A percentile compares a stretch with the other conserved stretches of the same genome.
Conservation (phyloP, 2,329 filamentous ascomycete species). For the Alternaria dauci region DNA sequence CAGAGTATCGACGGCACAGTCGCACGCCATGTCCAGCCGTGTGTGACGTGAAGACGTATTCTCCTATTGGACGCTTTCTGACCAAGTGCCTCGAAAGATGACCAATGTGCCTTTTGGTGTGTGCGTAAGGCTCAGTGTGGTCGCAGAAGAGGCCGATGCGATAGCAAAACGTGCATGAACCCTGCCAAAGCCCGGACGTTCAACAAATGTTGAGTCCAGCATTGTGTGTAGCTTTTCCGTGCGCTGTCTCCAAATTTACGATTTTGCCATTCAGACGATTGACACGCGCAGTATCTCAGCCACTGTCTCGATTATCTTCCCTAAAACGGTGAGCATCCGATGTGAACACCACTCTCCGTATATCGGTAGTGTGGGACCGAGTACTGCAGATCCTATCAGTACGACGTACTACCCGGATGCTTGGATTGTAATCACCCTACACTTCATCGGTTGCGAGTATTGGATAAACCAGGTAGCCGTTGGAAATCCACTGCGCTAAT, state of each 20-base stretch:
- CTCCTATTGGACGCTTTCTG: conserved; percentile 6
- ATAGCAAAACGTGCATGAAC: not conserved
- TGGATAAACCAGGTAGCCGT: not conserved
- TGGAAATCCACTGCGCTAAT: not conserved
- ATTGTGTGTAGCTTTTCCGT: not conserved
- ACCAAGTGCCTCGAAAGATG: not conserved
- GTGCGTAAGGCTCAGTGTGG: conserved; percentile 15
- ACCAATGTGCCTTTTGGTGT: conserved; percentile 1
- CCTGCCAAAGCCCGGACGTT: not conserved
- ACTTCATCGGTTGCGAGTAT: not conserved
- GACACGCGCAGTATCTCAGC: not conserved
- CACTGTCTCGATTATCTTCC: not conserved
- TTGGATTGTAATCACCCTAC: not conserved
- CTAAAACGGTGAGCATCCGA: not conserved
- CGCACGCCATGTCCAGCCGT: conserved; percentile 3
- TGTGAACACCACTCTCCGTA: not conserved
- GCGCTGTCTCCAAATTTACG: not conserved
- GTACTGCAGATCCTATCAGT: not conserved
- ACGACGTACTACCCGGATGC: not conserved
- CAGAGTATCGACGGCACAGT: conserved; percentile 12
- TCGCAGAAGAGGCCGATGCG: conserved; percentile 15
- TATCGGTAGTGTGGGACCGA: not conserved
- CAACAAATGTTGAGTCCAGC: not conserved
- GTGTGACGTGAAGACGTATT: conserved; percentile 7
- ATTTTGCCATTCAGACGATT: not conserved